Evolutionary conservation across 495 filamentous ascomycete genomes (phyloP), one percentile per base, ranked within the genome.

Genomic region (Aspergillus conjunctus): DNA sequence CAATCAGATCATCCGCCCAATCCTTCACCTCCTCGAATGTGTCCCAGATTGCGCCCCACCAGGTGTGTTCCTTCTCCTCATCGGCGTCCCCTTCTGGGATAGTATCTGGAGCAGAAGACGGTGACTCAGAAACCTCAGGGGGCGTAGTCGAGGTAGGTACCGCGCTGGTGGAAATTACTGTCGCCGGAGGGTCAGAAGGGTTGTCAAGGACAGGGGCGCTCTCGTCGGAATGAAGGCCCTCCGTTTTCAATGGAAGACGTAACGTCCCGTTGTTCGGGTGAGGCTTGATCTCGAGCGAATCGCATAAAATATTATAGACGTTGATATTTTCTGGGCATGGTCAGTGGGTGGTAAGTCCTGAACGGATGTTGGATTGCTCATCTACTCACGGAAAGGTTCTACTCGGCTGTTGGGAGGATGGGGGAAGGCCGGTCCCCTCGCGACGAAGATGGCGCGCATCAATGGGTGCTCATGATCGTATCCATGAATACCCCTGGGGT

Each of bases 221-320:
- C 18, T 72, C 66, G 59, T 87, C 84, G 1, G 82, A 84, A 69
- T 93, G 90, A 8, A 88, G 72, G 0, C 88, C 91, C 3, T 87
- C 68, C 5, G 90, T 79, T 66, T 84, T 83, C 22, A 97, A 71
- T 12, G 90, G 90, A 0, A 96, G 82, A 18, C 89, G 86, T 18
- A 97, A 69, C 0, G 92, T 97, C n/a, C 93, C 92, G 68, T 96
- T 96, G 68, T 93, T 94, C 0, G 89, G 81, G 26, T 77, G 80
- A 0, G 88, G 87, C 7, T 69, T 63, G 51, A 97, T 76, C 7
- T 86, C 87, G 33, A 97, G 69, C 1, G 88, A 89, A 66, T 96
- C 91, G 66, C 92, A 98, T 33, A 99, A 71, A 52, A 98, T 90
- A 64, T 96, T 95, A 69, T 98, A 98, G 1, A 99, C 91, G 64